Evolutionary conservation across 495 filamentous ascomycete species (phyloP), one percentile per base, ranked within the genome.

Genomic region (Tuber melanosporum): DNA sequence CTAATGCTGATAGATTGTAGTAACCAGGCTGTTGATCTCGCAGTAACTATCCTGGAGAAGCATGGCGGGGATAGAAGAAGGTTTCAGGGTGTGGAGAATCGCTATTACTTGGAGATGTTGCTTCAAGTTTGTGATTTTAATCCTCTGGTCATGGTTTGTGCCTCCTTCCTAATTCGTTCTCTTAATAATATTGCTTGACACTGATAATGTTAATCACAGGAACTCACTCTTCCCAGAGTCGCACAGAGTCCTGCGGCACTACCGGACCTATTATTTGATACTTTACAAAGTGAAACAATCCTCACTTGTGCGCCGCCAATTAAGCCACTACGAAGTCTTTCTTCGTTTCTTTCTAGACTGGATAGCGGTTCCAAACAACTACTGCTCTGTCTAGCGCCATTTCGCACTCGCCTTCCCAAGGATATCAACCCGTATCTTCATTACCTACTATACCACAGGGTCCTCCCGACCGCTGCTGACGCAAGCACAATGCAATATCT

Each of bases 131-230:
- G 70, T 3, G 78, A 80, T 14, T 74, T 75, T 39, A 80, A 80
- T 41, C 78, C 78, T 7, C 73, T 80, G 17, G 72, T 79, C 19
- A 75, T 80, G 77, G 77, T 78, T 39, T 49, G 77, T 78, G 70
- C 26, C 26, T 71, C 8, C 32, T 71, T 70, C 39, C 49, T 66
- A 66, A 66, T 36, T 66, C 8, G 42, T n/a, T 19, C 19, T 52
- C 19, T 49, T 57, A 49, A 62, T 10, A n/a, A 41, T 45, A 44
- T 17, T 39, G 9, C 1, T 41, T 26, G 26, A 26, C 39, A 42
- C 57, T 78, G 70, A 78, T 36, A 52, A 62, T 47, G 32, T 17
- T 22, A 70, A 39, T 44, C 41, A 70, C 36, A 78, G 77, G 46
- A 75, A 45, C 70, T 75, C 43, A 71, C 77, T 2, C 70, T 80